These are phyloP conservation scores for Alternaria brassicicola DNA, from an alignment of 2,329 filamentous ascomycete species.

Conservation along the genomic window DNA sequence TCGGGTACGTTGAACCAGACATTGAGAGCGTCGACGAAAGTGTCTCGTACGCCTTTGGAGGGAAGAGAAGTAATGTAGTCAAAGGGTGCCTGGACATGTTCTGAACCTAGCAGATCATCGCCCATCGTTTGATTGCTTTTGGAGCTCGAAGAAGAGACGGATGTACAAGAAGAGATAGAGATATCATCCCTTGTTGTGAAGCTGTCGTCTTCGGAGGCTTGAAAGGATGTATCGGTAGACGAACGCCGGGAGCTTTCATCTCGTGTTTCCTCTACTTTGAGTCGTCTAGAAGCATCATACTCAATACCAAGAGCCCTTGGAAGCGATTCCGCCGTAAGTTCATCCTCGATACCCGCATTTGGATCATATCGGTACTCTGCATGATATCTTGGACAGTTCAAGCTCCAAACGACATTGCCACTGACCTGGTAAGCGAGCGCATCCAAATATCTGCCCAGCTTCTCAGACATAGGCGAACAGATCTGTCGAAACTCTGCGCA, in stretches of 20 bases:
- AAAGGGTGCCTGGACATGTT: background rate
- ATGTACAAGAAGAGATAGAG: background rate
- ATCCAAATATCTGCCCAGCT: background rate
- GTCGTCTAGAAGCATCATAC: background rate
- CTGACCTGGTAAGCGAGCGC: background rate
- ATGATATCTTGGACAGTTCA: conserved; percentile 6
- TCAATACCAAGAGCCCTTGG: background rate
- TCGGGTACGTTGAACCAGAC: background rate
- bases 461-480: background rate
- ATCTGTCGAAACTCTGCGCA: background rate
- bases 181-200: background rate
- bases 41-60: background rate
- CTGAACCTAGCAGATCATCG: background rate
- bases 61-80: background rate
- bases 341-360: background rate
- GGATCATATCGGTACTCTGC: conserved; percentile 22
- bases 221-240: background rate
- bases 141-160: background rate
- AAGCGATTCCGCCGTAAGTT: background rate
- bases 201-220: background rate
- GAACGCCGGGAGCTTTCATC: background rate
- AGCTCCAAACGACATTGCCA: conserved; percentile 1
- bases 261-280: background rate
- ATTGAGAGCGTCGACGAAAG: background rate
- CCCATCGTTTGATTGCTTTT: background rate